Evolutionary conservation across 2,329 filamentous ascomycete genomes (phyloP), one percentile per base, ranked within the genome.

Genomic region (Monilinia vaccinii-corymbosi): DNA sequence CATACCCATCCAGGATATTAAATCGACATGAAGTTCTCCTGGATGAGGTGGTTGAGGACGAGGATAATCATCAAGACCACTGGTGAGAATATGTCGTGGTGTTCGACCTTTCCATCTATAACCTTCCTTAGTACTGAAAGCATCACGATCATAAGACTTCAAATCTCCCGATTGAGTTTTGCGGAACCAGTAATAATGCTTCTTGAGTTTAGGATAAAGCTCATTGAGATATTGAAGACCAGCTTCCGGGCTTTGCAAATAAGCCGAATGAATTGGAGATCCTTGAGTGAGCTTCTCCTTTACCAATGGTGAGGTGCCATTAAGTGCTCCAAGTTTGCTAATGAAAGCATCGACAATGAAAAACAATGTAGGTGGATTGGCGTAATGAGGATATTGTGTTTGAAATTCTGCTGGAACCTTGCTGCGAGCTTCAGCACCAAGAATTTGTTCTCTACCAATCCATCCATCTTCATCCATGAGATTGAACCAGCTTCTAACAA

Each of bases 1-100:
- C 77, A 97, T 84, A n/a, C 93, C 94, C 75, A 99, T 88, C 94
- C 94, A 99, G 56, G 89, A 89, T 73, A 99, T 88, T 58, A 97
- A 80, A 74, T 99, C 94, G 34, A 95, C 86, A 73, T 99, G 93
- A 53, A 99, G 81, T 82, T 99, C 94, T 69, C 91, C 93, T 0
- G 94, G 93, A 73, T 97, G 92, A 31, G 94, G 94, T 16, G 94
- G 92, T 73, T 96, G 90, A 10, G 94, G 82, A 52, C 94, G 89
- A 53, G 94, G 94, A 71, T 97, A 99, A 75, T 99, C 94, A 70
- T 99, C 94, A 2, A 99, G 82, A 3, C 94, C 94, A 56, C 91
- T 96, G 6, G 94, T 96, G 52, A 99, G 80, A 63, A 96, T 88
- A 72, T 97, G 94, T 51, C 85, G 83, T 38, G 89, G 83, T 9